Evolutionary conservation across 2,329 filamentous ascomycete species (phyloP).

Genomic region (Phyllosticta citribraziliensis): DNA sequence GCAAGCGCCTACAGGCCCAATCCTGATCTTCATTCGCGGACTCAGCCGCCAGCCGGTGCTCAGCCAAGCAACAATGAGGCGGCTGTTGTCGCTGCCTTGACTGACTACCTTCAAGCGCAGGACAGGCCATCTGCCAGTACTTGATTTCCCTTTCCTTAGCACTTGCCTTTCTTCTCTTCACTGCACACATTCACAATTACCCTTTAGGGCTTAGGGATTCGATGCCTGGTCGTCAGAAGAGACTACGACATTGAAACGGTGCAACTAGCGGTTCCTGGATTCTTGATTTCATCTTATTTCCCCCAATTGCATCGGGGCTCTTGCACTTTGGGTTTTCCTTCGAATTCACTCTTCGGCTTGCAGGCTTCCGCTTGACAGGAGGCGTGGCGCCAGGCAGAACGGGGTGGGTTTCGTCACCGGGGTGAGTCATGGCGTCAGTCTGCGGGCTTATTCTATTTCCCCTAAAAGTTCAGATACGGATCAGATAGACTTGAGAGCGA

Average conservation of each 20-base stretch:
- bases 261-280: background rate
- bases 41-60: background rate
- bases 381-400: background rate
- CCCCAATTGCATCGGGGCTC: background rate
- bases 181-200: background rate
- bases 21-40: background rate
- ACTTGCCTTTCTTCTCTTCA: background rate
- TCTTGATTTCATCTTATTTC: background rate
- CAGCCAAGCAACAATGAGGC: background rate
- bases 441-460: background rate
- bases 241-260: background rate
- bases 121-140: background rate
- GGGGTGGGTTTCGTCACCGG: background rate
- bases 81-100: slow-evolving; percentile 3
- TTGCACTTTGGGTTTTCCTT: background rate
- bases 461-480: background rate
- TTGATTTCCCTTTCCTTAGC: background rate
- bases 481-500: background rate
- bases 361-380: background rate
- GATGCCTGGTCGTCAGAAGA: background rate
- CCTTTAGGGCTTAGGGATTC: background rate
- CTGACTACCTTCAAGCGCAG: background rate
- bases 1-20: background rate
- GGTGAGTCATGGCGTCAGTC: background rate
- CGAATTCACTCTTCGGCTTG: background rate